A percentile compares a stretch with the other conserved stretches of the same genome.
phyloP scores from a whole-genome alignment of 345 rosid genomes.

The Brassica cretica region DNA sequence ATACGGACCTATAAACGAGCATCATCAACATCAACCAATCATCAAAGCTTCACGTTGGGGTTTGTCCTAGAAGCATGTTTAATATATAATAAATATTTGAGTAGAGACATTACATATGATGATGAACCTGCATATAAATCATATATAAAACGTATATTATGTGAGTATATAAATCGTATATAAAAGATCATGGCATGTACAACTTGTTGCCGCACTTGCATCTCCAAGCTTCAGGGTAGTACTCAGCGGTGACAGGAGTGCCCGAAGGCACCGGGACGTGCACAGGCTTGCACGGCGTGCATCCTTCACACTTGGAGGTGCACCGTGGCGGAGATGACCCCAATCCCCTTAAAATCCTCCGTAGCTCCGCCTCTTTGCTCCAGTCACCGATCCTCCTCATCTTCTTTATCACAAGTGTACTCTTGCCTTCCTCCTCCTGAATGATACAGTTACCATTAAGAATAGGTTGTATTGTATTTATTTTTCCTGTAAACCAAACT shows the following conservation, averaged over 20 bases:
- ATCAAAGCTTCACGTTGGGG: constrained; percentile 19
- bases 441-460: not conserved
- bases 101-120: constrained; percentile 20
- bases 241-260: constrained; percentile 74
- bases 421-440: constrained; percentile 5
- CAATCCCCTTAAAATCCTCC: constrained; percentile 51
- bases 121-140: constrained; percentile 18
- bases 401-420: constrained; percentile 28
- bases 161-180: constrained; percentile 24
- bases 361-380: constrained; percentile 27
- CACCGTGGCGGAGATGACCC: constrained; percentile 91
- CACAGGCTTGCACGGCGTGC: constrained; percentile 87
- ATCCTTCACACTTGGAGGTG: constrained; percentile 65
- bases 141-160: constrained; percentile 26
- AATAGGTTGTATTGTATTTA: not conserved
- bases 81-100: not conserved
- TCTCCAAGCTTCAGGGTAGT: constrained; percentile 96
- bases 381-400: constrained; percentile 23
- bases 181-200: constrained; percentile 70
- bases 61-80: constrained; percentile 10
- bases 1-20: not conserved
- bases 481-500: not conserved
- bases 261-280: constrained; percentile 87
- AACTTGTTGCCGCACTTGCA: constrained; percentile 92
- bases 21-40: not conserved